Evolutionary conservation across 495 filamentous ascomycete species (phyloP).

Genomic region (Clohesyomyces aquaticus): DNA sequence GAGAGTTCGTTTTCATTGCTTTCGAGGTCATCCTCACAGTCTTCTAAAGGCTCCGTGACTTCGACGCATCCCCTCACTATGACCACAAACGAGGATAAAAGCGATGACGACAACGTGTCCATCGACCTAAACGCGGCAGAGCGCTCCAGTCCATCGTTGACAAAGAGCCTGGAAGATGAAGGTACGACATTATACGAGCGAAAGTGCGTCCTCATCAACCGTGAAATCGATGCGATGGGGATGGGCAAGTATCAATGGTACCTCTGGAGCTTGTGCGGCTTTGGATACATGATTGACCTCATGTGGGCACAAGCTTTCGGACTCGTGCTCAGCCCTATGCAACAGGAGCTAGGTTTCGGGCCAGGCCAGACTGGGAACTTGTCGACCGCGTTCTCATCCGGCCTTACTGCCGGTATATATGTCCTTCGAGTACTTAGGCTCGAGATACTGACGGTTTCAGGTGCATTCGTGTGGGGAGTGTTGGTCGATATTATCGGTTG

Average conservation of each 20-base stretch:
- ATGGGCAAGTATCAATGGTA: constrained; percentile 56
- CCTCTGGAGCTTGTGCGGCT: constrained; percentile 53
- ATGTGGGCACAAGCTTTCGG: constrained; percentile 53
- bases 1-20: no score
- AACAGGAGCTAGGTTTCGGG: constrained; percentile 53
- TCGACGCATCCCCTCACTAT: no score
- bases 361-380: constrained; percentile 30
- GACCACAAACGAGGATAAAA: no score
- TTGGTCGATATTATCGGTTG: constrained; percentile 57
- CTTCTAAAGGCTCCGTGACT: no score
- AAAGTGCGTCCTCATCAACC: constrained; percentile 44
- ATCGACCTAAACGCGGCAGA: no score
- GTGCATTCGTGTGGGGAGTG: constrained; percentile 55
- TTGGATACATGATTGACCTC: constrained; percentile 57
- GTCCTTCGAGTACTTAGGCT: no score
- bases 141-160: not conserved
- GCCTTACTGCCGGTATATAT: constrained; percentile 42
- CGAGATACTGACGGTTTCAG: no score
- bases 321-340: constrained; percentile 51
- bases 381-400: constrained; percentile 33
- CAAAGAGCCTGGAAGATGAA: constrained; percentile 11
- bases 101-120: not conserved
- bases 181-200: constrained; percentile 49
- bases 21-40: no score
- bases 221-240: constrained; percentile 53